A percentile compares a stretch with the other conserved stretches of the same genome.
Evolutionary conservation across 768 basidiomycete genomes (phyloP).

Genomic region (Amanita phalloides): DNA sequence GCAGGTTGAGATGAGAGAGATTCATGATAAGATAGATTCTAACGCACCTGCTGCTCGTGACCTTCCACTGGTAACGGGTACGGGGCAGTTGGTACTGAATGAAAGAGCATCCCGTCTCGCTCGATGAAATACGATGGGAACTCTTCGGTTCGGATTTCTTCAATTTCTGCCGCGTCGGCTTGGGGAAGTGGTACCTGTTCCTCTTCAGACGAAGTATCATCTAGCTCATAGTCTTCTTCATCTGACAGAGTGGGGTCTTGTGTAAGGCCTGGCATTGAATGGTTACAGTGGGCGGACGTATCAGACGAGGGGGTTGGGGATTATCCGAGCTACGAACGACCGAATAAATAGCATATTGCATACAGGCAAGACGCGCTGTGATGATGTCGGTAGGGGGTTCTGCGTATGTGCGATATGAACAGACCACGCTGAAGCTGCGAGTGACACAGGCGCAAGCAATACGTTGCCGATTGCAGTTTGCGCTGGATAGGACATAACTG

Average conservation of each 20-base stretch:
- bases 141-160: conserved; percentile 38
- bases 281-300: background rate
- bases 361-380: conserved; percentile 1
- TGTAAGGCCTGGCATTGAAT: background rate
- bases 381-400: background rate
- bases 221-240: background rate
- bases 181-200: background rate
- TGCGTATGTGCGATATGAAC: background rate
- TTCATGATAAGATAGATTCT: background rate
- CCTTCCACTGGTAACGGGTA: conserved; percentile 71
- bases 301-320: background rate
- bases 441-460: conserved; percentile 5
- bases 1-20: conserved; percentile 2
- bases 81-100: conserved; percentile 48
- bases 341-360: conserved; percentile 2
- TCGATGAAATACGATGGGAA: conserved; percentile 53
- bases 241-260: background rate
- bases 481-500: background rate
- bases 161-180: conserved; percentile 7
- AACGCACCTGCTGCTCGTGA: conserved; percentile 53
- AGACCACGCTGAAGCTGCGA: conserved; percentile 6
- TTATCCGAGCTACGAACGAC: background rate
- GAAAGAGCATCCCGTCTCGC: conserved; percentile 51
- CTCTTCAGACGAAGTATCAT: conserved; percentile 1
- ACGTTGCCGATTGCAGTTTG: background rate